Conservation (phyloP, 306 rosid species). For the Dryas alaskensis region DNA sequence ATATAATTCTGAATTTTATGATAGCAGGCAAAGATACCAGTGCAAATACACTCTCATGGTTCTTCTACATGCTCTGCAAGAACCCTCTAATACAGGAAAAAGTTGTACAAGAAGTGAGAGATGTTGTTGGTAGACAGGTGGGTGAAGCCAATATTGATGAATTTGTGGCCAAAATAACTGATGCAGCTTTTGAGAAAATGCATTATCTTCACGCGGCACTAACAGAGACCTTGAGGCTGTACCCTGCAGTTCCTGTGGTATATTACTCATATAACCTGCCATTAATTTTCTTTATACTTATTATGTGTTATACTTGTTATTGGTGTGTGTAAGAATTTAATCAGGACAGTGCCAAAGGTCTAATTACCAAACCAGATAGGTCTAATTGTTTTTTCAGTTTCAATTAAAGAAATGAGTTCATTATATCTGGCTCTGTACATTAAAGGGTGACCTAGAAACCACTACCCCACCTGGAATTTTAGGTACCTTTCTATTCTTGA, state of each 20-base stretch:
- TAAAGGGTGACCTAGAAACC: too few relatives aligned
- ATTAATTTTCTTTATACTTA: not conserved
- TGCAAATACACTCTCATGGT: conserved; percentile 77
- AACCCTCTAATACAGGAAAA: conserved; percentile 67
- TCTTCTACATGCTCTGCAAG: conserved; percentile 73
- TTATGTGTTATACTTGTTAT: not conserved
- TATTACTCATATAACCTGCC: not conserved
- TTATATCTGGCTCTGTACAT: too few relatives aligned
- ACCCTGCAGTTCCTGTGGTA: conserved; percentile 70
- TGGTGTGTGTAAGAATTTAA: not conserved
- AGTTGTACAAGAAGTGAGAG: conserved; percentile 58
- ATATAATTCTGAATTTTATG: conserved; percentile 64
- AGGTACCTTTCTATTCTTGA: too few relatives aligned
- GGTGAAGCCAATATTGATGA: conserved; percentile 38
- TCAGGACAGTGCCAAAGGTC: not conserved
- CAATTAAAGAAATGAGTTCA: not conserved
- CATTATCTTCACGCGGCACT: conserved; percentile 81
- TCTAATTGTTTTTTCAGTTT: too few relatives aligned
- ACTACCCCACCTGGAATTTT: too few relatives aligned
- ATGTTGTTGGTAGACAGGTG: conserved; percentile 36
- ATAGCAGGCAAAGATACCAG: conserved; percentile 74
- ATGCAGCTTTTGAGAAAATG: conserved; percentile 60
- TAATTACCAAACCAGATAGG: too few relatives aligned
- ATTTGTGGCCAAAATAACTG: conserved; percentile 42
- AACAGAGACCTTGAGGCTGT: conserved; percentile 73